A percentile compares a stretch with the other conserved stretches of the same genome.
phyloP scores from a whole-genome alignment of 805 yeast genomes.

The Priceomyces carsonii region DNA sequence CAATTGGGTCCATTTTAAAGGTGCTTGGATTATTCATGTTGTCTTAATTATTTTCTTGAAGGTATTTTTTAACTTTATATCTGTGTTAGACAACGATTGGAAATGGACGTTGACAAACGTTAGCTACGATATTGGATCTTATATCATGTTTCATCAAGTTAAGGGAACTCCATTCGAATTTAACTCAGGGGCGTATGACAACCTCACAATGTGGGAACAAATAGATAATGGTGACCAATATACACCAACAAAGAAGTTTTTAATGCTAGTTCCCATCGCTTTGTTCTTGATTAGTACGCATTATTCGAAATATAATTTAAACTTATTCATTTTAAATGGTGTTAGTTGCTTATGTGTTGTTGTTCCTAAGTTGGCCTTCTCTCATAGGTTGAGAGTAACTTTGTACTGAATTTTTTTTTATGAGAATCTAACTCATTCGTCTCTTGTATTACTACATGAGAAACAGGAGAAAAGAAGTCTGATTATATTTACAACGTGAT shows the following conservation, averaged over 20 bases:
- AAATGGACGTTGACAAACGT: constrained; percentile 93
- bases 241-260: constrained; percentile 93
- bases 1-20: constrained; percentile 93
- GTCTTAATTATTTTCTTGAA: constrained; percentile 77
- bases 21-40: constrained; percentile 94
- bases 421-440: no score
- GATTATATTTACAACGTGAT: no score
- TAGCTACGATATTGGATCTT: constrained; percentile 87
- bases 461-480: no score
- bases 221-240: constrained; percentile 94
- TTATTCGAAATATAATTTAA: constrained; percentile 81
- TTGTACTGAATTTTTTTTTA: constrained; percentile 22
- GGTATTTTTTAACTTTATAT: constrained; percentile 74
- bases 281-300: constrained; percentile 86
- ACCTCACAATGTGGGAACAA: constrained; percentile 98
- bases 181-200: constrained; percentile 94
- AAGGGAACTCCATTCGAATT: constrained; percentile 98
- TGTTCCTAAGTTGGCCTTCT: constrained; percentile 84
- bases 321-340: constrained; percentile 75
- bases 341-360: constrained; percentile 84
- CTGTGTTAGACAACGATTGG: constrained; percentile 79
- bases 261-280: constrained; percentile 89
- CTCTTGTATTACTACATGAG: no score
- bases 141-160: constrained; percentile 92
- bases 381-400: constrained; percentile 77